Conservation (phyloP, 1,284 basidiomycete species). For the Austroboletus niveus region DNA sequence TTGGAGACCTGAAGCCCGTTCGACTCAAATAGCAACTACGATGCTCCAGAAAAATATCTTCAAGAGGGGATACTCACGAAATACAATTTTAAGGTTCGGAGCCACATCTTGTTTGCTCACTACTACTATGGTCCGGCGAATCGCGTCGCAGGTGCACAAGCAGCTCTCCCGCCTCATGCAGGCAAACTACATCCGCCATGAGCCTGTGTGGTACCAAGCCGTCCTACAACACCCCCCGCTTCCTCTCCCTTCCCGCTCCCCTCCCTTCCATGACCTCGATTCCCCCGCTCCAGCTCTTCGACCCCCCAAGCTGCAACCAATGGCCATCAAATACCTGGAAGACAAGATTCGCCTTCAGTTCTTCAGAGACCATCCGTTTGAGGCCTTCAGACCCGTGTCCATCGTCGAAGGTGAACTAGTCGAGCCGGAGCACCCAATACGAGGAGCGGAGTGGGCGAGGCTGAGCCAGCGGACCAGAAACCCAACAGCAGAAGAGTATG, state of each 20-base stretch:
- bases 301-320: slow-evolving; percentile 51
- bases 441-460: slow-evolving; percentile 68
- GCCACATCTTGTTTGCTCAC: not conserved
- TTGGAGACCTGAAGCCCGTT: too few relatives aligned
- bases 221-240: slow-evolving; percentile 88
- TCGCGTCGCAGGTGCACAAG: slow-evolving; percentile 88
- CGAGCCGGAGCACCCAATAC: slow-evolving; percentile 54
- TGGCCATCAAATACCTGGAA: slow-evolving; percentile 78
- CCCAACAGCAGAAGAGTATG: slow-evolving; percentile 89
- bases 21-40: slow-evolving; percentile 13
- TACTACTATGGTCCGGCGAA: slow-evolving; percentile 71
- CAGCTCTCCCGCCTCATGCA: slow-evolving; percentile 83
- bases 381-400: slow-evolving; percentile 81
- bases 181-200: slow-evolving; percentile 61
- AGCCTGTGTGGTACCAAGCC: slow-evolving; percentile 86
- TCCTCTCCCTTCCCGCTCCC: slow-evolving; percentile 75
- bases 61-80: slow-evolving; percentile 80
- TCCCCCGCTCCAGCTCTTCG: slow-evolving; percentile 31
- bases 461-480: slow-evolving; percentile 80
- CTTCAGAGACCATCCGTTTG: slow-evolving; percentile 95
- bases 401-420: slow-evolving; percentile 72
- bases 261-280: slow-evolving; percentile 55
- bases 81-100: slow-evolving; percentile 77
- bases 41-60: slow-evolving; percentile 41
- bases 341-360: slow-evolving; percentile 89